These are phyloP conservation scores for Linnemannia elongata DNA, from an alignment of 192 early-diverging fungal species.

Conservation along the genomic window DNA sequence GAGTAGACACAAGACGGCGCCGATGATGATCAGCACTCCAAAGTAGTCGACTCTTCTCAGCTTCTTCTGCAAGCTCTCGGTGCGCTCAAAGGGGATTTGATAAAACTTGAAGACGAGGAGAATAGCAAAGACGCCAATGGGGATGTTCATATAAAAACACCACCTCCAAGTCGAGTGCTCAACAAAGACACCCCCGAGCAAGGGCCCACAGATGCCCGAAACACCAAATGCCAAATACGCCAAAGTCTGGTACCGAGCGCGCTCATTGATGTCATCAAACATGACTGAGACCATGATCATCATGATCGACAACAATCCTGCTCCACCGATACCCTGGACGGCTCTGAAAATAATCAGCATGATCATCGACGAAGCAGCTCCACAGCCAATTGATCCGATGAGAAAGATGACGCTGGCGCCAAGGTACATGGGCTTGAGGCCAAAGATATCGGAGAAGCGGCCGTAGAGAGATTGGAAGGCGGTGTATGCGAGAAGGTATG, in stretches of 20 bases:
- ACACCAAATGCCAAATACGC: constrained; percentile 81
- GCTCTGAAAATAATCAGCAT: constrained; percentile 79
- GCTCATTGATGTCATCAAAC: constrained; percentile 77
- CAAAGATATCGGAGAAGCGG: constrained; percentile 82
- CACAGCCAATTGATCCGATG: constrained; percentile 61
- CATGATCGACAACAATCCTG: constrained; percentile 78
- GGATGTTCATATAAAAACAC: constrained; percentile 89
- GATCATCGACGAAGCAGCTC: constrained; percentile 59
- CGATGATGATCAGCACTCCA: constrained; percentile 61
- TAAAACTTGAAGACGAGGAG: constrained; percentile 65
- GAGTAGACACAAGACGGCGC: constrained; percentile 69
- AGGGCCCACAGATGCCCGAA: constrained; percentile 82
- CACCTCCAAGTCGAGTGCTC: constrained; percentile 77
- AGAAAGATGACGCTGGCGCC: constrained; percentile 49
- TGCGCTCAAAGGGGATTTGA: constrained; percentile 66
- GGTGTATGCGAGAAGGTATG: constrained; percentile 78
- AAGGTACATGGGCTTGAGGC: constrained; percentile 56
- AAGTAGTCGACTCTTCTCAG: constrained; percentile 76
- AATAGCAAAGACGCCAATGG: constrained; percentile 75
- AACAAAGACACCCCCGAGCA: constrained; percentile 87
- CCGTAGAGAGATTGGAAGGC: constrained; percentile 86
- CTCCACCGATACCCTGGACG: constrained; percentile 86
- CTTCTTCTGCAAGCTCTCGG: constrained; percentile 65
- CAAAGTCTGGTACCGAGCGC: constrained; percentile 85
- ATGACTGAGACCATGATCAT: constrained; percentile 90